Conservation (phyloP, 305 asterid genomes). For the Fraxinus floribunda region DNA sequence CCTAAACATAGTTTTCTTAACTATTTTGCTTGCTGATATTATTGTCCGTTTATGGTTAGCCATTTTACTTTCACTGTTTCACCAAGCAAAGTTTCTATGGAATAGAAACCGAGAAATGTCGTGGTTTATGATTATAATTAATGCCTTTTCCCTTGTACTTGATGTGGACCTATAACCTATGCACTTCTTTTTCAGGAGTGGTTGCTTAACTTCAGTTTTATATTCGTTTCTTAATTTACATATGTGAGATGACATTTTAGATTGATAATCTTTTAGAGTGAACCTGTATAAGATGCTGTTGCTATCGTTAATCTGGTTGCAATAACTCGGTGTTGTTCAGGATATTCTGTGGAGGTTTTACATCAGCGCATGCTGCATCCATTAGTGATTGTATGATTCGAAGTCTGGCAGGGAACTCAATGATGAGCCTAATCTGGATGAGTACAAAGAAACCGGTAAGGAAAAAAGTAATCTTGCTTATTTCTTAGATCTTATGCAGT, state of each 20-base stretch:
- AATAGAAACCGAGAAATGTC: background rate
- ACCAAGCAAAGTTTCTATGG: background rate
- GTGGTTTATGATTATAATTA: background rate
- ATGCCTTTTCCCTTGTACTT: background rate
- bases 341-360: slow-evolving; percentile 45
- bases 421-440: slow-evolving; percentile 27
- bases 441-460: slow-evolving; percentile 30
- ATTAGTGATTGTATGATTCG: slow-evolving; percentile 47
- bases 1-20: background rate
- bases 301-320: slow-evolving; percentile 17
- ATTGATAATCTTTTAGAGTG: background rate
- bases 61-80: background rate
- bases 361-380: slow-evolving; percentile 71
- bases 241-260: background rate
- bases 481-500: background rate
- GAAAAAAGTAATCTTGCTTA: slow-evolving; percentile 17
- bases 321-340: slow-evolving; percentile 41
- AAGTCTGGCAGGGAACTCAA: slow-evolving; percentile 29
- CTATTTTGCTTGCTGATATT: background rate
- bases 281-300: background rate
- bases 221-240: background rate
- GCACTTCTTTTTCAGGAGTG: background rate
- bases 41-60: background rate
- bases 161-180: background rate
- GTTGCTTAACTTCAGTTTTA: slow-evolving; percentile 16